Evolutionary conservation across 345 rosid species (phyloP), one percentile per base, ranked within the genome.

Genomic region (Syzygium jambos): DNA sequence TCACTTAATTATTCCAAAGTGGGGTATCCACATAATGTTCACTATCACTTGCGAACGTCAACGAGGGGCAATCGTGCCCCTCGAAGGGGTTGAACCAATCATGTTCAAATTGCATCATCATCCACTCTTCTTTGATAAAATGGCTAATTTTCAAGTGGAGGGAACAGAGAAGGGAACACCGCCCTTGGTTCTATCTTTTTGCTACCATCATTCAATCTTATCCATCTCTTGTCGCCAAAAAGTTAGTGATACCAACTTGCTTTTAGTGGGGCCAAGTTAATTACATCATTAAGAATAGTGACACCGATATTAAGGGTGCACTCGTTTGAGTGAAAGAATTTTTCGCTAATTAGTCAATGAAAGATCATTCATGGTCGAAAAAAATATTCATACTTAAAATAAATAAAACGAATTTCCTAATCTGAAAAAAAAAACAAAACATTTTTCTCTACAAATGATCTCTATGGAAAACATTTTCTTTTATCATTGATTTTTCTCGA

Each of bases 321-420:
- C n/a, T 61, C 13, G 10, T 61, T 61, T 61, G 73, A n/a, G 30
- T 14, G 38, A 29, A 61, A n/a, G 2, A 3, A 13, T 14, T 61
- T 61, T n/a, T 4, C 19, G 38, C 13, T 9, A n/a, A 61, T 15
- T n/a, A 61, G 38, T n/a, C 1, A n/a, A 61, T 12, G 34, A 2
- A 1, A 61, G 14, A 61, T n/a, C 73, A 12, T n/a, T 2, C 2
- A 0, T 0, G 19, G 0, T n/a, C 13, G 3, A 61, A 61, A 3
- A 61, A 61, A 6, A 27, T 14, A 6, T 61, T n/a, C 0, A 13
- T 14, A 9, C 12, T n/a, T n/a, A 61, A n/a, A 13, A n/a, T 61
- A 61, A 61, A 13, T 17, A n/a, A 61, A 61, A n/a, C 29, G 19
- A 61, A n/a, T n/a, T 6, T 9, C 27, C 9, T 61, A 13, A 61